These are phyloP conservation scores for Brassica juncea DNA, from an alignment of 345 rosid genomes.

Conservation along the genomic window DNA sequence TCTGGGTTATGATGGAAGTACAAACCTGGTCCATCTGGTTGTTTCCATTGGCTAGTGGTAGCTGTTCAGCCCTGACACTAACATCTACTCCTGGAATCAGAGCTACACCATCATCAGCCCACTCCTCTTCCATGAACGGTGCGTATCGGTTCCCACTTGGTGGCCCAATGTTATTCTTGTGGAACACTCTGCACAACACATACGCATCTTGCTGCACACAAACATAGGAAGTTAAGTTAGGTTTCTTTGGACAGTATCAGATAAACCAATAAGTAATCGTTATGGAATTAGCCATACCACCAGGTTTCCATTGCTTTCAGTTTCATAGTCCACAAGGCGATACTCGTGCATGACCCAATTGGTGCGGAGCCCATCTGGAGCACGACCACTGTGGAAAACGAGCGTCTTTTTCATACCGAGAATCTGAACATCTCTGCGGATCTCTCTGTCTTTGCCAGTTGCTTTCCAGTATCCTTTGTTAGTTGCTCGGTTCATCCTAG, in stretches of 20 bases:
- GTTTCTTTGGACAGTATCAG: neutral
- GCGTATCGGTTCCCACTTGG: slow-evolving; percentile 86
- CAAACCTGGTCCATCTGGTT: slow-evolving; percentile 50
- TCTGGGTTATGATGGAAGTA: slow-evolving; percentile 17
- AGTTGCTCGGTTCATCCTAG: slow-evolving; percentile 87
- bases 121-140: slow-evolving; percentile 75
- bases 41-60: slow-evolving; percentile 27
- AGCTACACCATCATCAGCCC: slow-evolving; percentile 59
- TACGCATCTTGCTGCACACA: slow-evolving; percentile 51
- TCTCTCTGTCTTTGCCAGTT: slow-evolving; percentile 79
- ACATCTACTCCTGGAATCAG: slow-evolving; percentile 65
- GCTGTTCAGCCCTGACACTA: slow-evolving; percentile 37
- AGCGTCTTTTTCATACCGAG: slow-evolving; percentile 91
- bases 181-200: slow-evolving; percentile 89
- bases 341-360: slow-evolving; percentile 99
- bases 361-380: slow-evolving; percentile 81
- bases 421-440: slow-evolving; percentile 50
- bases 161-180: slow-evolving; percentile 89
- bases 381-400: slow-evolving; percentile 83
- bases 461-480: slow-evolving; percentile 90
- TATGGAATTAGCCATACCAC: slow-evolving; percentile 45
- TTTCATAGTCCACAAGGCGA: slow-evolving; percentile 71
- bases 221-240: slow-evolving; percentile 17
- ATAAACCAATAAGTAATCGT: slow-evolving; percentile 7
- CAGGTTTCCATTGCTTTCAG: slow-evolving; percentile 45